Evolutionary conservation across 345 rosid genomes (phyloP).

Genomic region (Populus tremula): DNA sequence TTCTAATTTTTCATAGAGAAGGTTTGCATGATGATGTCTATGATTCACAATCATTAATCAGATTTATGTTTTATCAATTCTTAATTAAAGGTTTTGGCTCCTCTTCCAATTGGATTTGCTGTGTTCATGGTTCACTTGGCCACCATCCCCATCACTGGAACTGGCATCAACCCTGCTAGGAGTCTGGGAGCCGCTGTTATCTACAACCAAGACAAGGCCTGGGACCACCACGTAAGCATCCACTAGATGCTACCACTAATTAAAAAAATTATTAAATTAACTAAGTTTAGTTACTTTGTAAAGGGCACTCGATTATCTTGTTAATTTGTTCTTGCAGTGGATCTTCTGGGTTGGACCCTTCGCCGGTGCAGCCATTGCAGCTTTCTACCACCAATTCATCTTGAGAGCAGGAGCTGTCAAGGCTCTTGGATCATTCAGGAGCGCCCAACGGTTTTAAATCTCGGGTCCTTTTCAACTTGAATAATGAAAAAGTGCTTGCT

Average conservation of each 20-base stretch:
- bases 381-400: slow-evolving; percentile 81
- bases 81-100: slow-evolving; percentile 60
- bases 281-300: not conserved
- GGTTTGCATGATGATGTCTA: not conserved
- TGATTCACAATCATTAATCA: not conserved
- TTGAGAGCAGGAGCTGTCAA: slow-evolving; percentile 76
- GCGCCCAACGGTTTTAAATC: slow-evolving; percentile 48
- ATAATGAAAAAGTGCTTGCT: slow-evolving; percentile 7
- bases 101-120: slow-evolving; percentile 83
- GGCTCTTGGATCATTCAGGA: slow-evolving; percentile 86
- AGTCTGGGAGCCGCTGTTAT: slow-evolving; percentile 81
- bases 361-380: slow-evolving; percentile 80
- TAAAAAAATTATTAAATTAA: not conserved
- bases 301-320: not conserved
- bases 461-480: not conserved
- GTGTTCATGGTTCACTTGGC: slow-evolving; percentile 96
- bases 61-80: not conserved
- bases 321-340: slow-evolving; percentile 47
- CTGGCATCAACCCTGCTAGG: slow-evolving; percentile 88
- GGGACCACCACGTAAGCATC: slow-evolving; percentile 70
- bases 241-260: not conserved
- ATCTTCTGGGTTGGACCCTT: slow-evolving; percentile 91
- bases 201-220: slow-evolving; percentile 48
- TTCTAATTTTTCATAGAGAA: not conserved
- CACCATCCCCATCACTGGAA: slow-evolving; percentile 83